These are phyloP conservation scores for Chalciporus sp. DNA, from an alignment of 1,284 basidiomycete genomes.

Conservation along the genomic window DNA sequence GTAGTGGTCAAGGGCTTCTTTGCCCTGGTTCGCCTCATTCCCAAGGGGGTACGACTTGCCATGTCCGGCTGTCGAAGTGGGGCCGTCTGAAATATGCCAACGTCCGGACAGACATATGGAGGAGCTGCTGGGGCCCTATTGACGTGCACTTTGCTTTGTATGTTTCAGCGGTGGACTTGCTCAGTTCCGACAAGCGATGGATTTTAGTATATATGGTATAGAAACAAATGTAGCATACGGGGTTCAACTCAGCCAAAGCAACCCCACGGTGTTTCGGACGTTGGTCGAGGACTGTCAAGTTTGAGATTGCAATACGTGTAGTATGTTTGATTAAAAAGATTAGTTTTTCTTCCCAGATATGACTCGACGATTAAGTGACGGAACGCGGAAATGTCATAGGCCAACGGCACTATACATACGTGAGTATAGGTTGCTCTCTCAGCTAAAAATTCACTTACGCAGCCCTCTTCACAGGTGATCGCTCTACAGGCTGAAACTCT, in stretches of 20 bases:
- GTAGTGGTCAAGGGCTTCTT: too few relatives aligned
- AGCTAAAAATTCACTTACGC: slow-evolving; percentile 21
- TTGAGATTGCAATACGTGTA: slow-evolving; percentile 2
- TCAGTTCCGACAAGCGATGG: background rate
- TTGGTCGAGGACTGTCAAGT: background rate
- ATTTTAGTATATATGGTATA: background rate
- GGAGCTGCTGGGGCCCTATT: too few relatives aligned
- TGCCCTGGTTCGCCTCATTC: too few relatives aligned
- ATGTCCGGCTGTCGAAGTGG: too few relatives aligned
- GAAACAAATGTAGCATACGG: background rate
- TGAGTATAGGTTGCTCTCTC: slow-evolving; percentile 5
- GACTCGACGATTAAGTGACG: slow-evolving; percentile 8
- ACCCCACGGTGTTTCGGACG: background rate
- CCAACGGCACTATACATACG: slow-evolving; percentile 20
- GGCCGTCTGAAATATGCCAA: too few relatives aligned
- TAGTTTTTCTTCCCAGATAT: slow-evolving; percentile 11
- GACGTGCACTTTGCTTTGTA: background rate
- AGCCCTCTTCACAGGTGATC: slow-evolving; percentile 18
- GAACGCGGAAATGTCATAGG: slow-evolving; percentile 4
- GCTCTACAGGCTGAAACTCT: slow-evolving; percentile 9
- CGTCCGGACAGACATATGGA: too few relatives aligned
- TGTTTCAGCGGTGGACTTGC: background rate
- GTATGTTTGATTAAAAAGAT: slow-evolving; percentile 14
- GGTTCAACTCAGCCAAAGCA: background rate
- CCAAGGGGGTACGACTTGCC: too few relatives aligned